phyloP scores from a whole-genome alignment of 495 filamentous ascomycete genomes.

The Chaetomium cochliodes region DNA sequence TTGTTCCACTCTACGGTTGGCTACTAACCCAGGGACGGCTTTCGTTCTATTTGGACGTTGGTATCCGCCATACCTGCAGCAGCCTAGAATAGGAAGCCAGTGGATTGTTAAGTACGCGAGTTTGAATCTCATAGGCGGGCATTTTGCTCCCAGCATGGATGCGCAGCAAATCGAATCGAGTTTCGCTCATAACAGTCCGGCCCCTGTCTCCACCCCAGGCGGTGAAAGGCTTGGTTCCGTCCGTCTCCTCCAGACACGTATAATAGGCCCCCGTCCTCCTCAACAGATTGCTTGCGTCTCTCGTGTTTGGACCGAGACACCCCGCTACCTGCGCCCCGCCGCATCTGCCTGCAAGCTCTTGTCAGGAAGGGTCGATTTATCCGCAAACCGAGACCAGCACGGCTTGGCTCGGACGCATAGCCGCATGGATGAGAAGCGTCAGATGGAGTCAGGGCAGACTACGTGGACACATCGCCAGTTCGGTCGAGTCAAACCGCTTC shows the following conservation, averaged over 20 bases:
- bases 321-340: conserved; percentile 12
- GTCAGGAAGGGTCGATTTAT: conserved; percentile 1
- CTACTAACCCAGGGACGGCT: neutral
- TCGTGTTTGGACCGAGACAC: conserved; percentile 3
- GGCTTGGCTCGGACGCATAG: conserved; percentile 13
- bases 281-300: conserved; percentile 4
- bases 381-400: neutral
- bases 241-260: conserved; percentile 6
- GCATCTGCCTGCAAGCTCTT: conserved; percentile 5
- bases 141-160: neutral
- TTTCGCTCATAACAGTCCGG: neutral
- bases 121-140: neutral
- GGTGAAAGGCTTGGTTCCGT: neutral
- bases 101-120: conserved; percentile 1
- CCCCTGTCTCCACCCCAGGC: neutral
- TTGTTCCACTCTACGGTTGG: neutral
- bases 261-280: conserved; percentile 7
- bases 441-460: conserved; percentile 3
- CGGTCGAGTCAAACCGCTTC: neutral
- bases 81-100: neutral
- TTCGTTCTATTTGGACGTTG: neutral
- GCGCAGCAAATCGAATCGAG: neutral
- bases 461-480: conserved; percentile 17
- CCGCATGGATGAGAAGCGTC: conserved; percentile 3
- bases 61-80: conserved; percentile 4